These are phyloP conservation scores for Leptographium lundbergii DNA, from an alignment of 2,329 filamentous ascomycete species.

Conservation along the genomic window DNA sequence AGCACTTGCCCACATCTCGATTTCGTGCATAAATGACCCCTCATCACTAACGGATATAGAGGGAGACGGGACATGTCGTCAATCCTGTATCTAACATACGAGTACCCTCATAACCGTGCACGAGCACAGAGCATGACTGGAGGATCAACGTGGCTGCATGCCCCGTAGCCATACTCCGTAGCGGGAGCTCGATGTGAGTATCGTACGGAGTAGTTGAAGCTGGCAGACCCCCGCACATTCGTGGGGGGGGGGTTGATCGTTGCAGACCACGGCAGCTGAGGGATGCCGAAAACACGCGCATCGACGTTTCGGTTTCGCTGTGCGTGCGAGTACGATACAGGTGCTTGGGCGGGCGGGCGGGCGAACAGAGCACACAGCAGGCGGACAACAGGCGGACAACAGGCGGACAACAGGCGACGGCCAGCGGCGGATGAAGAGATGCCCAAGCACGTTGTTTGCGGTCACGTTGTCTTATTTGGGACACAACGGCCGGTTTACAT, in stretches of 20 bases:
- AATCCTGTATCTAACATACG: too few species aligned
- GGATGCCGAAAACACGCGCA: neutral
- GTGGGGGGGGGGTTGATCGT: neutral
- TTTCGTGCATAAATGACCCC: too few species aligned
- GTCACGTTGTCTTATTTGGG: neutral
- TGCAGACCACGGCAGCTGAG: neutral
- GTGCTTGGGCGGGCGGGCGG: too few species aligned
- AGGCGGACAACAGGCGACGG: neutral
- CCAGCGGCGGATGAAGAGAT: neutral
- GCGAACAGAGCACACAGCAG: neutral
- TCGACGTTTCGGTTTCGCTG: neutral
- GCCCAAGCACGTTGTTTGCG: neutral
- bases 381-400: neutral
- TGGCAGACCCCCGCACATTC: neutral
- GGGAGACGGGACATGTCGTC: too few species aligned
- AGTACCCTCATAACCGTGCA: too few species aligned
- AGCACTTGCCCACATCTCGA: too few species aligned
- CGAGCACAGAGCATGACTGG: too few species aligned
- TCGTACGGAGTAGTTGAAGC: neutral
- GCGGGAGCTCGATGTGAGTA: too few species aligned
- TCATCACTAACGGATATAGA: too few species aligned
- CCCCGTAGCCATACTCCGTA: too few species aligned
- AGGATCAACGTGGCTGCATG: too few species aligned
- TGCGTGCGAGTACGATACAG: neutral
- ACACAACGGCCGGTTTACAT: neutral